A percentile compares a stretch with the other conserved stretches of the same genome.
Evolutionary conservation across 345 rosid genomes (phyloP).

Genomic region (Citrus glauca): DNA sequence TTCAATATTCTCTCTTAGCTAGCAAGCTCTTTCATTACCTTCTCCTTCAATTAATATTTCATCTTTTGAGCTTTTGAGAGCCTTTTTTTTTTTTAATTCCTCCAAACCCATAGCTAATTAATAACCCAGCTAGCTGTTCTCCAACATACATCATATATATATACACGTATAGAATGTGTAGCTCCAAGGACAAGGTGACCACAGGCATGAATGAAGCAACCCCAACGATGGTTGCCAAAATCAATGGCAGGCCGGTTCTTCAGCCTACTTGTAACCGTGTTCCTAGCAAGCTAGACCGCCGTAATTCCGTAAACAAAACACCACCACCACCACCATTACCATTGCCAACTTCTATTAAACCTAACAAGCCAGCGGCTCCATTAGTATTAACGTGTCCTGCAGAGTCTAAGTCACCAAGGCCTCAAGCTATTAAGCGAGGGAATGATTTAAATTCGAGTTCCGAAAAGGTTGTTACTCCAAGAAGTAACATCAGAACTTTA

Average conservation of each 20-base stretch:
- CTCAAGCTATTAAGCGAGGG: conserved; percentile 31
- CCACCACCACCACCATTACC: conserved; percentile 16
- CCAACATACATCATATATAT: too few species aligned
- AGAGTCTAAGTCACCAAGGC: conserved; percentile 34
- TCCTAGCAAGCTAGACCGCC: conserved; percentile 23
- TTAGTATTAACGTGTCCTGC: conserved; percentile 4
- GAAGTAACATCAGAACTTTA: conserved; percentile 6
- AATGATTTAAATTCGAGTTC: conserved; percentile 38
- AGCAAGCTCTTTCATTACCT: too few species aligned
- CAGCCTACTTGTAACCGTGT: conserved; percentile 54
- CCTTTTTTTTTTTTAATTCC: neutral
- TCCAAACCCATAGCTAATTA: neutral
- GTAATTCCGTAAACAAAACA: conserved; percentile 25
- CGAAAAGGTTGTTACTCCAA: conserved; percentile 26
- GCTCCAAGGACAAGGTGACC: conserved; percentile 37
- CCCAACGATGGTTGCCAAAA: conserved; percentile 24
- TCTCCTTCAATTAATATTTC: too few species aligned
- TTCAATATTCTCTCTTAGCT: neutral
- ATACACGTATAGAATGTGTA: conserved; percentile 25
- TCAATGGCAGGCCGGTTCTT: conserved; percentile 61
- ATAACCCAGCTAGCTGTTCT: too few species aligned
- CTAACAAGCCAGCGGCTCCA: neutral
- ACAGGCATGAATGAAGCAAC: conserved; percentile 20
- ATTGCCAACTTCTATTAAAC: conserved; percentile 5
- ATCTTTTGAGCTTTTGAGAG: too few species aligned